Evolutionary conservation across 805 yeast genomes (phyloP), one percentile per base, ranked within the genome.

Genomic region (Kodamaea restingae): DNA sequence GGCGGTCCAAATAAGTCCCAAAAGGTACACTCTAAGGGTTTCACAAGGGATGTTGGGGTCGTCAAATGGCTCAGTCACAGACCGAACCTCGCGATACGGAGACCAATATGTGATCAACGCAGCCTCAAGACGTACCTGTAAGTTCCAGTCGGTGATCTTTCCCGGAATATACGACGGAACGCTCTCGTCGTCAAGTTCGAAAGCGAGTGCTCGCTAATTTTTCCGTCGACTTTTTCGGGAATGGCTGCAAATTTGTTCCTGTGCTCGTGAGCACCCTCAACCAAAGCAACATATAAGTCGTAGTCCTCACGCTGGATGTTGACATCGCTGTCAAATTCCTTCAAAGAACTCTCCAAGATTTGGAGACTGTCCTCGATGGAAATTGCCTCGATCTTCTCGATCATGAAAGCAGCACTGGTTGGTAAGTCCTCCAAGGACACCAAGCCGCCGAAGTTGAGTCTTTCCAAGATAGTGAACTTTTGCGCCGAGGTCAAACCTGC

Each of bases 11-110:
- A 75, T 51, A 1, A 74, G 38, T 1, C 78, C 78, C 25, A 80
- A 55, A 4, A 69, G 52, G 69, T 81, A 80, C 47, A 75, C 75
- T 35, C 84, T 65, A 40, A 73, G 45, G 11, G 83, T 77, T 45
- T 75, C 78, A 32, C 65, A 69, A 0, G 78, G 75, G 21, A 70
- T 44, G 17, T 20, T 25, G 1, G 71, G 71, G 43, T 79, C 80
- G 46, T 79, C 84, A 35, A 48, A 61, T 14, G 78, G 73, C 8
- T 76, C 78, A 20, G 71, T 54, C 18, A 58, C 62, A 4, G 65
- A 43, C 42, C 65, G 47, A 4, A 60, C 65, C 41, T 59, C 72
- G 2, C 70, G 67, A 42, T 67, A 67, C 3, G 72, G 71, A 1
- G 71, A 65, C 50, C 63, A 66, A 47, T 46, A 67, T 17, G 60